These are phyloP conservation scores for Nothophoma quercina DNA, from an alignment of 2,329 filamentous ascomycete genomes.

Conservation along the genomic window DNA sequence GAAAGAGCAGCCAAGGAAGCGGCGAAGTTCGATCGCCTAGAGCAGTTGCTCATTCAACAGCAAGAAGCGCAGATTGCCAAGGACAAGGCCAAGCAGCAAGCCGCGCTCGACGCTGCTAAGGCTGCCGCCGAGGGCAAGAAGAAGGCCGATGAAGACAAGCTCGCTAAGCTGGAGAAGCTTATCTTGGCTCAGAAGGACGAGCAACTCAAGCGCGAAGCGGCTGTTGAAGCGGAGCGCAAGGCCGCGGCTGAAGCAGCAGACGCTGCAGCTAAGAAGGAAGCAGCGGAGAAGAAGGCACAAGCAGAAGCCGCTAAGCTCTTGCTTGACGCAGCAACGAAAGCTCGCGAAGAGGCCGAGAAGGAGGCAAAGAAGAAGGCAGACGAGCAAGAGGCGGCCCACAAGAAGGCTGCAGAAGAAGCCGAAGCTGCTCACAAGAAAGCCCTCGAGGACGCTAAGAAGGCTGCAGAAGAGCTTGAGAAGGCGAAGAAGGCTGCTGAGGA, in stretches of 20 bases:
- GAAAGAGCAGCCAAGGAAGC: constrained; percentile 44
- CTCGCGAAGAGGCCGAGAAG: constrained; percentile 43
- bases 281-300: constrained; percentile 54
- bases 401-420: constrained; percentile 51
- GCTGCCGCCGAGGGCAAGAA: constrained; percentile 39
- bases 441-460: constrained; percentile 54
- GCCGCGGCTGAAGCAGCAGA: constrained; percentile 58
- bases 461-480: constrained; percentile 55
- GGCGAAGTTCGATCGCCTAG: constrained; percentile 47
- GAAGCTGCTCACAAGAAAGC: constrained; percentile 60
- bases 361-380: constrained; percentile 44
- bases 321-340: constrained; percentile 42
- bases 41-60: constrained; percentile 46
- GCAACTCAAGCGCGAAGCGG: constrained; percentile 48
- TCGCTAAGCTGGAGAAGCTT: constrained; percentile 47
- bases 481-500: constrained; percentile 58
- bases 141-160: constrained; percentile 46
- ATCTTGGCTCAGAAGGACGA: constrained; percentile 54
- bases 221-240: constrained; percentile 39
- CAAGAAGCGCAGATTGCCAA: constrained; percentile 48
- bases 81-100: constrained; percentile 45
- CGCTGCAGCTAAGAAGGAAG: constrained; percentile 59
- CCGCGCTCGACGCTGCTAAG: constrained; percentile 37
- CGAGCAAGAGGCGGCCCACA: constrained; percentile 56
- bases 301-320: constrained; percentile 38